Conservation (phyloP, 2,329 filamentous ascomycete genomes). For the Fusarium secorum region DNA sequence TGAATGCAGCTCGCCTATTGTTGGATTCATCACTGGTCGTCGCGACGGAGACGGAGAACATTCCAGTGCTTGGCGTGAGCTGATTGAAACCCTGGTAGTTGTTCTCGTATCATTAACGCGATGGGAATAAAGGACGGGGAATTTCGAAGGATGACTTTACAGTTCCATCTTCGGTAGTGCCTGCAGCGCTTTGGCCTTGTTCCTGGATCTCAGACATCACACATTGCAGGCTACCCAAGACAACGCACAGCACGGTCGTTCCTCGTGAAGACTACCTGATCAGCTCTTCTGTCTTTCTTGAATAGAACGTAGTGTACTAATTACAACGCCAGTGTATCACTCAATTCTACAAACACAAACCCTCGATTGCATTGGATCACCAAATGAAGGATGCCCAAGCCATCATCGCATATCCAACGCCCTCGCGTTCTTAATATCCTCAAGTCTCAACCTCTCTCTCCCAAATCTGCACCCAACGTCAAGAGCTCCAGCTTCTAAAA, state of each 20-base stretch:
- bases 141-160: not conserved
- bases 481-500: slow-evolving; percentile 7
- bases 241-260: not conserved
- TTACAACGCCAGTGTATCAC: not conserved
- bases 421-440: not conserved
- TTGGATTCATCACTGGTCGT: not conserved
- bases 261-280: not conserved
- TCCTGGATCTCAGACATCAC: not conserved
- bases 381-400: not conserved
- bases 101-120: not conserved
- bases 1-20: slow-evolving; percentile 27
- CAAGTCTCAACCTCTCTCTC: not conserved
- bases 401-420: not conserved
- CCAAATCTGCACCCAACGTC: not conserved
- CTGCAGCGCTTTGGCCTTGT: not conserved
- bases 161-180: slow-evolving; percentile 3
- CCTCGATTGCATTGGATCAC: not conserved
- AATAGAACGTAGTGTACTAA: not conserved
- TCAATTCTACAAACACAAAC: not conserved
- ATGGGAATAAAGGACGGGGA: not conserved
- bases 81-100: not conserved
- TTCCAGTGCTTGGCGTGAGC: not conserved
- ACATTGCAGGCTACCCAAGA: not conserved
- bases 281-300: not conserved
- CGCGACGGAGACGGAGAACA: not conserved